A percentile compares a stretch with the other conserved stretches of the same genome.
phyloP scores from a whole-genome alignment of 345 rosid genomes.

The Citrus trifoliata region DNA sequence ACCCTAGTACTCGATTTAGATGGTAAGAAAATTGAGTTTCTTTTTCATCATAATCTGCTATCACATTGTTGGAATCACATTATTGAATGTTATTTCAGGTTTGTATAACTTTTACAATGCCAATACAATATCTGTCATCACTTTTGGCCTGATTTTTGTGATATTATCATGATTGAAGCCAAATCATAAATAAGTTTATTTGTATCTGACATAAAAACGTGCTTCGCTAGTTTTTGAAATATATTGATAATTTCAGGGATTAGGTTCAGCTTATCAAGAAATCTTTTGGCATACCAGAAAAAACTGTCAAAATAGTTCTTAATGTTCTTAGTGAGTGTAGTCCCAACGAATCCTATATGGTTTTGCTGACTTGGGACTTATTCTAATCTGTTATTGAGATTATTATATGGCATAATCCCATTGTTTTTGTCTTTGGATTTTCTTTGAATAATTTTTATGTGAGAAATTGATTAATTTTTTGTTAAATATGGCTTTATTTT shows the following conservation, averaged over 20 bases:
- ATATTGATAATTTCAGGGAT: not conserved
- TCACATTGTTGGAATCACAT: not conserved
- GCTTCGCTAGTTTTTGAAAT: not conserved
- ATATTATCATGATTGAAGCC: not conserved
- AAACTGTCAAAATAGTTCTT: not conserved
- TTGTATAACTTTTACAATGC: not conserved
- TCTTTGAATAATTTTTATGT: not conserved
- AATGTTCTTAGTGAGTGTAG: not conserved
- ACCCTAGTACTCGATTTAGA: conserved; percentile 94
- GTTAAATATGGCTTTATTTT: conserved; percentile 4
- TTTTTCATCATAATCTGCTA: not conserved
- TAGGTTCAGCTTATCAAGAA: not conserved
- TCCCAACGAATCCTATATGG: not conserved
- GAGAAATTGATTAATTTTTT: not conserved
- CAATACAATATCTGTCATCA: not conserved
- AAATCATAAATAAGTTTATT: not conserved
- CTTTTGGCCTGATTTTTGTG: not conserved
- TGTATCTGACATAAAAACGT: not conserved
- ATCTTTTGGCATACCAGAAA: not conserved
- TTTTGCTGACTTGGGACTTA: not conserved
- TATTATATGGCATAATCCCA: not conserved
- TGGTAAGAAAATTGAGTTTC: conserved; percentile 46
- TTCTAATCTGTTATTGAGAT: not conserved
- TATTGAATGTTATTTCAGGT: not conserved
- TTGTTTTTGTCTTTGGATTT: not conserved